Evolutionary conservation across 1,284 basidiomycete species (phyloP).

Genomic region (Ustilago hordei): DNA sequence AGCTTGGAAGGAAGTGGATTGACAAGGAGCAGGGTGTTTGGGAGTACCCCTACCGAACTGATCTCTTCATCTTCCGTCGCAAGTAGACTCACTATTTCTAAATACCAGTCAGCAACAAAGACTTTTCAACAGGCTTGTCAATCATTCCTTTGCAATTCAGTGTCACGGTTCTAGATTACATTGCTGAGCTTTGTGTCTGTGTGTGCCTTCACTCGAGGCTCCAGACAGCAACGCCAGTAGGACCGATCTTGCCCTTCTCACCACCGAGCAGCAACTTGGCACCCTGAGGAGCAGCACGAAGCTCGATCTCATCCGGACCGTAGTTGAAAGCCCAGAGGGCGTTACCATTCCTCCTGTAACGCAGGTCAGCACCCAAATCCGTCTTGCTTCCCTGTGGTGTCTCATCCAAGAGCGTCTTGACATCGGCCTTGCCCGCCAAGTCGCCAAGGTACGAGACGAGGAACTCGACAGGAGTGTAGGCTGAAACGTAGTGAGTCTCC

Average conservation of each 20-base stretch:
- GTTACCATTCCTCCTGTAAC: constrained; percentile 44
- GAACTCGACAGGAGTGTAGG: constrained; percentile 43
- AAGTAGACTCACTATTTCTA: constrained; percentile 14
- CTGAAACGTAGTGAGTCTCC: constrained; percentile 50
- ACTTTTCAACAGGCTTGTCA: not conserved
- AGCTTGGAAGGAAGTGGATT: constrained; percentile 59
- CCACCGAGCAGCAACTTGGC: constrained; percentile 37
- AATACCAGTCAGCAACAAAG: not conserved
- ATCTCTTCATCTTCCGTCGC: constrained; percentile 52
- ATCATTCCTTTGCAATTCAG: not conserved
- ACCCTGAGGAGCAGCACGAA: constrained; percentile 34
- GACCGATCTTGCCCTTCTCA: constrained; percentile 28
- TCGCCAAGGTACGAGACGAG: constrained; percentile 46
- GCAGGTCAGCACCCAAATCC: constrained; percentile 44
- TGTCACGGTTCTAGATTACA: not conserved
- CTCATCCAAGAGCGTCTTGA: constrained; percentile 37
- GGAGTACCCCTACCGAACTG: constrained; percentile 57
- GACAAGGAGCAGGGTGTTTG: constrained; percentile 59
- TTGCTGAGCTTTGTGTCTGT: not conserved
- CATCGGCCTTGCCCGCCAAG: constrained; percentile 22
- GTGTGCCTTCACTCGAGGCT: constrained; percentile 21
- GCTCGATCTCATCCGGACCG: constrained; percentile 34
- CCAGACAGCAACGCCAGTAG: constrained; percentile 42
- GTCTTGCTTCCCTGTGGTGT: constrained; percentile 14
- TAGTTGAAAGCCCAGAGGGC: constrained; percentile 57